A percentile compares a stretch with the other conserved stretches of the same genome.
phyloP scores from a whole-genome alignment of 768 basidiomycete species.

The Coprinopsis cinerea region DNA sequence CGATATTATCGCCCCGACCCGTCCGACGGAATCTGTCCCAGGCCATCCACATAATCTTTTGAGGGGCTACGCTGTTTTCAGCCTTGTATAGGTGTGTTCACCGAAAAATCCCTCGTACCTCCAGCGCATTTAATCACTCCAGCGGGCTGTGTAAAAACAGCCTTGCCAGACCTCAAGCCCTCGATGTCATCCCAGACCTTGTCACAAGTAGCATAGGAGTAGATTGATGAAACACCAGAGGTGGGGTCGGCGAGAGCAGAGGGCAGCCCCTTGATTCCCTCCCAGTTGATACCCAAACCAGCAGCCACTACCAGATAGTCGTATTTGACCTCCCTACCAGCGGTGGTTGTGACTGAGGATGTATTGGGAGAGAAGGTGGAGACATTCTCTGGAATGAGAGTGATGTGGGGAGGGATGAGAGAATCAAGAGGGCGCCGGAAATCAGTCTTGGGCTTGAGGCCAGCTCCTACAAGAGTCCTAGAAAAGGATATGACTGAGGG shows the following conservation, averaged over 20 bases:
- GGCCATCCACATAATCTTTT: slow-evolving; percentile 97
- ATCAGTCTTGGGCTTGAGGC: slow-evolving; percentile 64
- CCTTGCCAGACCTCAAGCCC: slow-evolving; percentile 66
- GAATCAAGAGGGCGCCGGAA: slow-evolving; percentile 61
- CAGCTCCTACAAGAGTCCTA: slow-evolving; percentile 92
- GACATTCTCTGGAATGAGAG: slow-evolving; percentile 66
- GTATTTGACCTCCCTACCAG: slow-evolving; percentile 69
- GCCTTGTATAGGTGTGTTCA: slow-evolving; percentile 9
- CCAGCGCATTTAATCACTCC: slow-evolving; percentile 93
- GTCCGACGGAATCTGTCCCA: slow-evolving; percentile 76
- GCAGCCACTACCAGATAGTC: slow-evolving; percentile 86
- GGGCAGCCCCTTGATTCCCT: slow-evolving; percentile 63
- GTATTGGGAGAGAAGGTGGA: slow-evolving; percentile 67
- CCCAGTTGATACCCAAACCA: slow-evolving; percentile 85
- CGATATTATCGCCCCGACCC: slow-evolving; percentile 48
- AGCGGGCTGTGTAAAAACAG: slow-evolving; percentile 92
- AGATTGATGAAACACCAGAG: slow-evolving; percentile 87
- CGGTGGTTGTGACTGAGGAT: slow-evolving; percentile 67
- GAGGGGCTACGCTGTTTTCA: slow-evolving; percentile 46
- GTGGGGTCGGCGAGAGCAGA: slow-evolving; percentile 70
- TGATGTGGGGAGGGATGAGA: slow-evolving; percentile 71
- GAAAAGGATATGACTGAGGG: slow-evolving; percentile 7
- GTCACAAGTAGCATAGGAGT: slow-evolving; percentile 85
- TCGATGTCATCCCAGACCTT: slow-evolving; percentile 85
- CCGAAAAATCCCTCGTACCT: slow-evolving; percentile 40